Evolutionary conservation across 257 asterid genomes (phyloP).

Genomic region (Haberlea rhodopensis): DNA sequence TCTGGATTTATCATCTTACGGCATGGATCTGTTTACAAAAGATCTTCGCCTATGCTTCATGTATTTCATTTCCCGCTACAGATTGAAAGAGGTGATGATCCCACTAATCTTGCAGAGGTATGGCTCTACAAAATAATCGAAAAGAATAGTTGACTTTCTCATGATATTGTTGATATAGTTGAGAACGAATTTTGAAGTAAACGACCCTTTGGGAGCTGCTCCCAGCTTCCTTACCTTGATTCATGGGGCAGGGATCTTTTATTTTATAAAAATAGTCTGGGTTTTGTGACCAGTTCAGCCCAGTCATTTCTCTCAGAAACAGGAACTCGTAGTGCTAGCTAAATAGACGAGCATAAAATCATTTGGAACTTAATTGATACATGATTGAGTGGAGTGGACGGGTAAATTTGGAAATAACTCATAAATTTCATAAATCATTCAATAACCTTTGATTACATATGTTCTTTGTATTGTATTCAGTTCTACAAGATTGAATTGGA

Average conservation of each 20-base stretch:
- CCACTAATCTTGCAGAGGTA: conserved; percentile 72
- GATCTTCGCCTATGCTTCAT: conserved; percentile 66
- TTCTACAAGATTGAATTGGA: conserved; percentile 54
- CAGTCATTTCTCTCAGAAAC: neutral
- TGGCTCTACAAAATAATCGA: conserved; percentile 8
- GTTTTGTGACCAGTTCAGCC: neutral
- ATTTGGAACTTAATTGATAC: too few relatives aligned
- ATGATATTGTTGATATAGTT: neutral
- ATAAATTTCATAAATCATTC: conserved; percentile 9
- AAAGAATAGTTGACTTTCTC: neutral
- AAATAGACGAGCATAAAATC: neutral
- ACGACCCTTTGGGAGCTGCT: neutral
- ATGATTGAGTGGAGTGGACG: neutral
- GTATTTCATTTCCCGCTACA: conserved; percentile 67
- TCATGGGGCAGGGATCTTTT: neutral
- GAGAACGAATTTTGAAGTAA: too few relatives aligned
- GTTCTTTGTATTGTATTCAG: conserved; percentile 38
- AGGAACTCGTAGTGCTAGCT: neutral
- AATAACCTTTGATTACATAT: neutral
- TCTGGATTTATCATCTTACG: conserved; percentile 71
- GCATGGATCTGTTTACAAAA: conserved; percentile 52
- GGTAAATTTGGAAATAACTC: neutral
- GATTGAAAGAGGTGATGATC: conserved; percentile 52
- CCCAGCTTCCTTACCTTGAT: neutral
- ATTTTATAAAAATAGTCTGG: neutral